Evolutionary conservation across 2,329 filamentous ascomycete genomes (phyloP).

Genomic region (Fusarium sterilihyphosum): DNA sequence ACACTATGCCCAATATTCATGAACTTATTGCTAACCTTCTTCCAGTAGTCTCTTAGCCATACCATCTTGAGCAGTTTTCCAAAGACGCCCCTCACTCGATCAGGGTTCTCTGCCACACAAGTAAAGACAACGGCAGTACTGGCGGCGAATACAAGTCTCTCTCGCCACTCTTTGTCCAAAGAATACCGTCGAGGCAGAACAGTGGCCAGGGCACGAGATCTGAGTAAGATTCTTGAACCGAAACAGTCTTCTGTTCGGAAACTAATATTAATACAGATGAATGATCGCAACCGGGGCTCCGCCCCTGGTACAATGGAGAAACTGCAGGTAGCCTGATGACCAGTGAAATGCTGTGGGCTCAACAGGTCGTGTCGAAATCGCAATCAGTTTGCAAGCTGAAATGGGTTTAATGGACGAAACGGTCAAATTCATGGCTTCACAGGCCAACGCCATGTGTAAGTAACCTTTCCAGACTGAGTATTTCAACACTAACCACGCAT

Average conservation of each 20-base stretch:
- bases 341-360: not conserved
- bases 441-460: not conserved
- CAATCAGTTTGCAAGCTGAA: not conserved
- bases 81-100: constrained; percentile 73
- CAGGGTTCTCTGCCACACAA: constrained; percentile 69
- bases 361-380: not conserved
- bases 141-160: constrained; percentile 71
- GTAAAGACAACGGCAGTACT: constrained; percentile 78
- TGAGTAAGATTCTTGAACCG: not conserved
- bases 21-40: not conserved
- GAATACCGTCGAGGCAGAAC: constrained; percentile 77
- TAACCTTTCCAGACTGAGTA: not conserved
- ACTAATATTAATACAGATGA: not conserved
- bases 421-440: not conserved
- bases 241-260: not conserved
- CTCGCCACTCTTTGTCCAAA: constrained; percentile 70
- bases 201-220: constrained; percentile 73
- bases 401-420: not conserved
- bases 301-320: not conserved
- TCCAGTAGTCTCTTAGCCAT: not conserved
- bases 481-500: not conserved
- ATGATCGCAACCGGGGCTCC: accelerated
- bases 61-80: constrained; percentile 66
- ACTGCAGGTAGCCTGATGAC: not conserved
- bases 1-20: not conserved